Evolutionary conservation across 2,329 filamentous ascomycete genomes (phyloP), one percentile per base, ranked within the genome.

Genomic region (Leptographium galeiforme): DNA sequence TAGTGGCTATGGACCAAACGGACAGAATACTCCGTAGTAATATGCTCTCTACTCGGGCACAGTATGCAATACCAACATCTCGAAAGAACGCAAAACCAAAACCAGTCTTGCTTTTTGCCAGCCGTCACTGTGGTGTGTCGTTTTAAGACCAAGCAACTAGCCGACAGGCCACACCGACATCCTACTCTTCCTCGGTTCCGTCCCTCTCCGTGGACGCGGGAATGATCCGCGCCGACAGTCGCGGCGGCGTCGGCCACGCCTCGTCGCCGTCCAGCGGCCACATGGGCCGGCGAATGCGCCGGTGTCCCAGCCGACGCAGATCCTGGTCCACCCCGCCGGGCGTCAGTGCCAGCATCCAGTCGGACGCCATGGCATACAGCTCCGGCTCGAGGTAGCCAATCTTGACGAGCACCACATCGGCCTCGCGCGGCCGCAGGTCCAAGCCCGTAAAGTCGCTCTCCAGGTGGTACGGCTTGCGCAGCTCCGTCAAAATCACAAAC

Each of bases 331-430:
- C 75, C 10, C 74, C 75, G 0, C 74, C 75, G 0, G 75, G 74
- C 0, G 75, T 78, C 16, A 78, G 63, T 0, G 66, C 75, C 2
- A 78, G 66, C 70, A 77, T 76, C 75, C 75, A 78, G 52, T 72
- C 74, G 8, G 65, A 66, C 0, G 74, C 70, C 74, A 78, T 78
- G 50, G 70, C 69, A 55, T 75, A 76, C 6, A 78, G 63, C 58
- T 78, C 70, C 4, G 75, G 75, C 59, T 78, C 75, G 1, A 79
- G 62, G 54, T 78, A 79, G 16, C 75, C 75, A 46, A 78, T 78
- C 61, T 78, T 78, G 30, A 78, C 74, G 45, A 78, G 70, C 0
- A 78, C 74, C 25, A 78, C 69, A 56, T 75, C 72, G 0, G 70
- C 68, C 6, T 65, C 58, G 2, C 74, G 68, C 2, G 75, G 74